Percentiles rank a stretch among this genome's conserved stretches.
Conservation (phyloP, 202 grass and related monocot genomes). For the Schoenoplectus tabernaemontani region DNA sequence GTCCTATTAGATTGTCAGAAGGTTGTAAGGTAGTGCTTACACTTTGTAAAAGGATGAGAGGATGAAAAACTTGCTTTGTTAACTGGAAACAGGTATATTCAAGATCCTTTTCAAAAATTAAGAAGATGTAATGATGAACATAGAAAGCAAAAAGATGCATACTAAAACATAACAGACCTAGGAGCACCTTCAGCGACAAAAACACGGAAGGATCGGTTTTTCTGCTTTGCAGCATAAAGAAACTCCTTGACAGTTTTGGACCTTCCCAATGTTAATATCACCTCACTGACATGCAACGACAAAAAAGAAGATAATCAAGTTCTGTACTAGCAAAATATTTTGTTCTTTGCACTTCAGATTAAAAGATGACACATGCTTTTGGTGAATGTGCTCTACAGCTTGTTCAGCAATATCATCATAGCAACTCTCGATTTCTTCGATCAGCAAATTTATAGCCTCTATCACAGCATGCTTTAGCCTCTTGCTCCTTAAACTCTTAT, state of each 20-base stretch:
- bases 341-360: neutral
- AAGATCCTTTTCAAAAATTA: neutral
- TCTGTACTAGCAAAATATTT: neutral
- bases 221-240: constrained; percentile 81
- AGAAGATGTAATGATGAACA: too few relatives aligned
- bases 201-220: constrained; percentile 87
- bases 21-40: too few relatives aligned
- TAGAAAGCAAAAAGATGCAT: constrained; percentile 6
- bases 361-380: constrained; percentile 52
- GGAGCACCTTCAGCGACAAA: constrained; percentile 95
- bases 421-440: constrained; percentile 85
- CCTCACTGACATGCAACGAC: constrained; percentile 47
- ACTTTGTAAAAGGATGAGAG: too few relatives aligned
- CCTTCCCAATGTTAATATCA: constrained; percentile 88
- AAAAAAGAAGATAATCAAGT: neutral
- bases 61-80: too few relatives aligned
- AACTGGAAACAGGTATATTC: neutral
- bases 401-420: constrained; percentile 90
- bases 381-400: constrained; percentile 94
- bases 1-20: neutral
- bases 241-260: constrained; percentile 98
- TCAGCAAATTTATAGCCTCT: constrained; percentile 77
- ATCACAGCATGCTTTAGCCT: constrained; percentile 97
- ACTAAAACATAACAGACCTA: constrained; percentile 39
- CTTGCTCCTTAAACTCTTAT: constrained; percentile 53